Evolutionary conservation across 2,329 filamentous ascomycete genomes (phyloP), one percentile per base, ranked within the genome.

Genomic region (Amauroascus verrucosus): DNA sequence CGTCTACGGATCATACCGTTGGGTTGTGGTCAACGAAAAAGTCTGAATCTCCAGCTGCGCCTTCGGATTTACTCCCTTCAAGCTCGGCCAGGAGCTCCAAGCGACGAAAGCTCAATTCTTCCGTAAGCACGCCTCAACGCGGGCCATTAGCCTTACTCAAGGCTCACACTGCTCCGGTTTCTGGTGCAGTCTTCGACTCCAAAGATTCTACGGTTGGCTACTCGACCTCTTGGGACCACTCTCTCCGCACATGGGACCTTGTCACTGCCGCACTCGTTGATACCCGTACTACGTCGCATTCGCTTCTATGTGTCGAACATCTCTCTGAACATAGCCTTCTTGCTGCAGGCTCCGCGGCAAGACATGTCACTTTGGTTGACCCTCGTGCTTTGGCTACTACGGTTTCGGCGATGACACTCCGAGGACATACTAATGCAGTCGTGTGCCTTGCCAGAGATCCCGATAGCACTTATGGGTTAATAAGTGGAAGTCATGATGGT

Each of bases 311-410:
- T 28, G 76, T 96, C 6, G 79, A 82, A 58, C 83, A 89, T 5
- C 75, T 98, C 13, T 81, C 82, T 1, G 77, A 82, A 2, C 72
- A 84, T 26, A 72, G 78, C 64, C 72, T 85, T 59, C 70, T 85
- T 32, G 82, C 81, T 13, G 85, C 88, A 20, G 93, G 90, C 55
- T 95, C 88, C 1, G 84, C 84, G 14, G 87, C 88, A 20, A 79
- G 89, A 53, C 88, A 95, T 71, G 86, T 98, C 65, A 91, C 88
- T 0, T 78, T 98, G n/a, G 81, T 97, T 60, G 93, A 98, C 68
- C 91, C 91, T 2, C 82, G 93, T 51, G 84, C 81, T 28, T 85
- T 83, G 2, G 85, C 88, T 2, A 79, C 82, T 1, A 79, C 83
- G 1, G 86, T 91, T 22, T 82, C 85, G 9, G 87, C 88, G 38